Evolutionary conservation across 2,329 filamentous ascomycete genomes (phyloP), one percentile per base, ranked within the genome.

Genomic region (Emmonsiellopsis sp.): DNA sequence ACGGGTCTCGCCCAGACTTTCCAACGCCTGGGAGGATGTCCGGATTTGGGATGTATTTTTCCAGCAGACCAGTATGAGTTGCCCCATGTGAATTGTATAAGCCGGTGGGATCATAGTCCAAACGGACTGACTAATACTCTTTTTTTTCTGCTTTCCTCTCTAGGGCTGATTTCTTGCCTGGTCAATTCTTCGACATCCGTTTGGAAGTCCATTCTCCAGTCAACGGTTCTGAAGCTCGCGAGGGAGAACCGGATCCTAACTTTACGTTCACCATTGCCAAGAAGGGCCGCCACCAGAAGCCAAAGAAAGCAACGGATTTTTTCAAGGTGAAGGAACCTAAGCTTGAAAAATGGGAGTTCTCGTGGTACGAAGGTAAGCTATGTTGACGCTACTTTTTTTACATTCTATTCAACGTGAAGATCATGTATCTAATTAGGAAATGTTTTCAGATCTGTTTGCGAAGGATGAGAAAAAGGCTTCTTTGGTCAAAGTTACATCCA

Each of bases 151-250:
- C 42, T 32, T 48, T 27, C 21, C 21, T 27, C 14, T 45, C 31
- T 56, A 79, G 77, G 72, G 83, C 85, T 58, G 88, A 93, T 63
- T 93, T 93, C 72, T 78, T 94, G 1, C 84, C 88, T 5, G 88
- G 88, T 10, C 88, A 93, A 71, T 85, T 81, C 67, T 93, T 93
- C 64, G 88, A 93, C 66, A 84, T 94, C 57, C 84, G 88, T 55
- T 79, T 92, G 55, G 88, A 93, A 68, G 81, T 93, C 33, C 87
- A 92, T 65, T 86, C 87, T 8, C 87, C 87, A 5, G 77, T 85
- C 65, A 93, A 93, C 68, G 88, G 88, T 59, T 87, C 85, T 39
- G 87, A 93, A 69, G 84, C 84, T n/a, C 87, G 82, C 56, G 80
- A 83, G 60, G 85, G 86, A 61, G 71, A 80, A 54, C 82, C 82